A percentile compares a stretch with the other conserved stretches of the same genome.
Conservation (phyloP, 148 eudicot species). For the Euryodendron excelsum region DNA sequence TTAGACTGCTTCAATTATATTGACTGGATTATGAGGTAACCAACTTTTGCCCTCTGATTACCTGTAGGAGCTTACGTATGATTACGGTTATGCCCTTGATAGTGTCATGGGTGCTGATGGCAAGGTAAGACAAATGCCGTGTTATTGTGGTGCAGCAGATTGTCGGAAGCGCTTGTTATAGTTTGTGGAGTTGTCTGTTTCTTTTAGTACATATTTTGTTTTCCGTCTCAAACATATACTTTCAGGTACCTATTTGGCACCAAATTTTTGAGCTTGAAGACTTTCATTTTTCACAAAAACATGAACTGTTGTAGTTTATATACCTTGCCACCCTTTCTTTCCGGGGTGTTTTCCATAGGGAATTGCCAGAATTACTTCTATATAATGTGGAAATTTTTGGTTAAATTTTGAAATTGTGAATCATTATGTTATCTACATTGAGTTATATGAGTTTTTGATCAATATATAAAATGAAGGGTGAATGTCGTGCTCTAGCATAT, state of each 20-base stretch:
- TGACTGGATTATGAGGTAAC: constrained; percentile 5
- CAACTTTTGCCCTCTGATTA: neutral
- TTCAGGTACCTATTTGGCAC: neutral
- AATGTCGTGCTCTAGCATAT: too few relatives aligned
- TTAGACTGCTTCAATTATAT: neutral
- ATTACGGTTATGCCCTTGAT: constrained; percentile 69
- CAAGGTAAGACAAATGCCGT: constrained; percentile 40
- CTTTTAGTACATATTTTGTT: neutral
- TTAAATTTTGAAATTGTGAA: too few relatives aligned
- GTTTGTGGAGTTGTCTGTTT: neutral
- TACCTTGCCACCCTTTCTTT: constrained; percentile 1
- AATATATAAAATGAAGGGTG: too few relatives aligned
- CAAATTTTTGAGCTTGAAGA: neutral
- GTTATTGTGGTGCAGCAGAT: constrained; percentile 62
- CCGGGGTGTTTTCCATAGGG: neutral
- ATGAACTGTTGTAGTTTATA: neutral
- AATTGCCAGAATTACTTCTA: neutral
- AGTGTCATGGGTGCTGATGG: constrained; percentile 75
- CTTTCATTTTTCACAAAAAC: neutral
- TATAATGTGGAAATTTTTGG: too few relatives aligned
- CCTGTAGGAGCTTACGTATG: constrained; percentile 72
- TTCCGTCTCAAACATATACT: neutral
- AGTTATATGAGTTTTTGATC: too few relatives aligned
- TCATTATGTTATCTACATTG: too few relatives aligned
- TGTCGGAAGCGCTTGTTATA: constrained; percentile 71